Base-by-base conservation (phyloP, 1,284 basidiomycete species). In the Cutaneotrichosporon sp. region DNA sequence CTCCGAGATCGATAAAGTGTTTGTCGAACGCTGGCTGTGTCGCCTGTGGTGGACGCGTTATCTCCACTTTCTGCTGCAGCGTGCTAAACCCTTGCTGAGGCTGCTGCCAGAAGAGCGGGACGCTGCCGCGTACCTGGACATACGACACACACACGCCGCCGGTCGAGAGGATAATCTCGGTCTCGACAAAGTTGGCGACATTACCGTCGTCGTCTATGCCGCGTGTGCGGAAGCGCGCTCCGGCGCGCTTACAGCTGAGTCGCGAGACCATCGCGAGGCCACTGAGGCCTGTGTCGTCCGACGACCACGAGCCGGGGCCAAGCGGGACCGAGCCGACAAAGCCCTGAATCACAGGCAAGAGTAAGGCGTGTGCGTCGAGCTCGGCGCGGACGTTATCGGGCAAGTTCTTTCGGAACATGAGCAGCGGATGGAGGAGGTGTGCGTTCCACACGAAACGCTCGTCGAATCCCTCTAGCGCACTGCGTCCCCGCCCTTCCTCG, bases 61-160 rank as follows among this genome's bases (percentile, higher is more conserved):
- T 88, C 68, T 93, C 90, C 34, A 96, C 90, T 42, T 84, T 82
- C 58, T 93, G 90, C 38, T 89, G 87, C 65, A 96, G 86, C 4
- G 90, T 90, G 67, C 90, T 87, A 40, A 90, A 71, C 3, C 68
- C 75, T 44, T 64, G 54, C 22, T 90, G 90, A 73, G 94, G 91
- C 70, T 98, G 94, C 71, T 97, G 92, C 94, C 94, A 98, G 69
- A 97, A 98, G 54, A 97, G 86, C 52, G 92, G 92, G 40, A 97
- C 89, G 61, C 88, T 92, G 54, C 96, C 94, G 58, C 94, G 84
- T 38, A 94, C 83, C 80, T 98, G 93, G 45, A 86, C 85, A 73
- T 90, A 97, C 68, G 90, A 92, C 70, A 91, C 84, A 68, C 83
- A 87, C 61, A 89, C 82, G 55, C 86, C 84, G 54, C 88, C 85